Conservation (phyloP, 2,329 filamentous ascomycete genomes). For the Cladobotryum mycophilum region DNA sequence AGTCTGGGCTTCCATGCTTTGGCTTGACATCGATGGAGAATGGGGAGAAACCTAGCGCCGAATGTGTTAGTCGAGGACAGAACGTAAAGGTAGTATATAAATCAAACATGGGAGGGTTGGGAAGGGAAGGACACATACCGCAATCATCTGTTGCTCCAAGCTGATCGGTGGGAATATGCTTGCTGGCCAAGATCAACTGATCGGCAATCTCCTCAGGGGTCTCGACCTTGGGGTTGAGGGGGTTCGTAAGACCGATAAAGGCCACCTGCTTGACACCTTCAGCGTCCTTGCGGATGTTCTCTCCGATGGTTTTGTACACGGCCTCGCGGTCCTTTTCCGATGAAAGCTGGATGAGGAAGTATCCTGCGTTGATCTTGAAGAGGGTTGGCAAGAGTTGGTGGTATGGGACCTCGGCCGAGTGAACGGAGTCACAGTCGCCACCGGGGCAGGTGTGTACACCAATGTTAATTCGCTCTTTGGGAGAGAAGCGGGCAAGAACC, state of each 20-base stretch:
- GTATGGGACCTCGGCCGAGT: conserved; percentile 12
- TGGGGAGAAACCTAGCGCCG: conserved; percentile 8
- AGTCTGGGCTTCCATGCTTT: conserved; percentile 10
- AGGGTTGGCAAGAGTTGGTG: conserved; percentile 5
- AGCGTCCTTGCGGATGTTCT: conserved; percentile 10
- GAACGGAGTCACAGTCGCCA: conserved; percentile 12
- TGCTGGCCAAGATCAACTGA: conserved; percentile 7
- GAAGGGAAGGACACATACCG: neutral
- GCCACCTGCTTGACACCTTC: conserved; percentile 13
- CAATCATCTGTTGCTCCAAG: conserved; percentile 13
- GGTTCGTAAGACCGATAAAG: conserved; percentile 11
- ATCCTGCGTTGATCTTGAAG: conserved; percentile 12
- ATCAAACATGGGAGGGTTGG: neutral
- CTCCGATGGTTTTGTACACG: conserved; percentile 9
- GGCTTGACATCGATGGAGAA: conserved; percentile 14
- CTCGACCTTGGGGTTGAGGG: conserved; percentile 10
- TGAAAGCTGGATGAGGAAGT: conserved; percentile 12
- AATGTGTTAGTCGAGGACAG: neutral
- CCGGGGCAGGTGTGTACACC: conserved; percentile 14
- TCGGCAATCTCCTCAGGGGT: conserved; percentile 11
- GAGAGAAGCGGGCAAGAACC: conserved; percentile 8
- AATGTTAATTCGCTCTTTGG: conserved; percentile 10
- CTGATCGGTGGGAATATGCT: conserved; percentile 10
- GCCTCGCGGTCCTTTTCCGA: conserved; percentile 9
- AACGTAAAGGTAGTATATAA: too few species aligned